Evolutionary conservation across 2,329 filamentous ascomycete species (phyloP).

Genomic region (Myriangium duriaei): DNA sequence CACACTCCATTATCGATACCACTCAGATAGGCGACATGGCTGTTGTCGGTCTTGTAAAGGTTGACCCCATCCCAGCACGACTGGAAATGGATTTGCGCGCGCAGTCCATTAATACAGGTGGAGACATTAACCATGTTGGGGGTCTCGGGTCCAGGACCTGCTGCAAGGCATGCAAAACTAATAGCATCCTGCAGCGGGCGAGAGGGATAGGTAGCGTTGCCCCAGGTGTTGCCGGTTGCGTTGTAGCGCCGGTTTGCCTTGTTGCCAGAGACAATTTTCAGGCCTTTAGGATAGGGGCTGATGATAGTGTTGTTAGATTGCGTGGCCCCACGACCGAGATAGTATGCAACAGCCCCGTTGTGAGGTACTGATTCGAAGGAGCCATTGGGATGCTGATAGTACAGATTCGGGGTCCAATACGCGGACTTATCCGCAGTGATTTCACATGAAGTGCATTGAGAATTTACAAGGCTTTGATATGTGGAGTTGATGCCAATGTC

Average conservation of each 20-base stretch:
- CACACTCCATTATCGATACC: slow-evolving; percentile 31
- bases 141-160: slow-evolving; percentile 15
- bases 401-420: slow-evolving; percentile 27
- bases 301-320: slow-evolving; percentile 10
- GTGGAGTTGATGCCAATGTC: slow-evolving; percentile 16
- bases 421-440: slow-evolving; percentile 24
- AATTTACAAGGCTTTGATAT: slow-evolving; percentile 13
- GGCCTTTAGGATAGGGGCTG: slow-evolving; percentile 16
- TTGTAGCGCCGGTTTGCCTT: slow-evolving; percentile 22
- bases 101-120: slow-evolving; percentile 22
- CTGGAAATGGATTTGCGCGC: slow-evolving; percentile 27
- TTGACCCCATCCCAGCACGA: slow-evolving; percentile 26
- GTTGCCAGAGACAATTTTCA: slow-evolving; percentile 22
- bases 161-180: slow-evolving; percentile 19
- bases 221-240: slow-evolving; percentile 21
- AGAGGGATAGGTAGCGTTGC: slow-evolving; percentile 21
- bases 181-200: slow-evolving; percentile 23
- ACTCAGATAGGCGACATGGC: slow-evolving; percentile 29
- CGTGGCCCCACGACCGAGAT: slow-evolving; percentile 18
- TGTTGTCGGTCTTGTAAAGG: slow-evolving; percentile 27
- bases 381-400: slow-evolving; percentile 24
- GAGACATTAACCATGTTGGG: slow-evolving; percentile 17
- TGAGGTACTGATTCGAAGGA: slow-evolving; percentile 22
- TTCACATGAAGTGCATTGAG: slow-evolving; percentile 21
- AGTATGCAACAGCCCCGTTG: slow-evolving; percentile 18